Evolutionary conservation across 2,329 filamentous ascomycete genomes (phyloP), one percentile per base, ranked within the genome.

Genomic region (Hymenoscyphus albidus): DNA sequence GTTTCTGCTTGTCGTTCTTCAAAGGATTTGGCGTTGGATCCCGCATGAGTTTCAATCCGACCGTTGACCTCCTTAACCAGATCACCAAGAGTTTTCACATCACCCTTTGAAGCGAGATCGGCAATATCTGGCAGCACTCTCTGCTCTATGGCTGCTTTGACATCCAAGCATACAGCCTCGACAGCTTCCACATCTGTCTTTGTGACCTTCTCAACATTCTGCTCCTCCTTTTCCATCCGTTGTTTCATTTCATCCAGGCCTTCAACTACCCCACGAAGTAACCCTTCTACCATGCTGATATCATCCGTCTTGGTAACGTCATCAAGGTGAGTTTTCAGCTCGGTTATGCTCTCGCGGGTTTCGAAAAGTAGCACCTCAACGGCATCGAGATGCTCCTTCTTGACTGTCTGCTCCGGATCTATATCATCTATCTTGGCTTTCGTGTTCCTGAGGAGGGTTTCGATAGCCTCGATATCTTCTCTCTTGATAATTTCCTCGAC

Each of bases 391-490:
- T 89, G 85, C 40, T 88, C 85, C 71, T 87, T 88, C 63, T 83
- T 82, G 10, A 93, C 87, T 1, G 86, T 80, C 64, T 90, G 87
- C 40, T 93, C 89, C 3, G 87, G 84, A 60, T 93, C 85, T 59
- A 96, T 85, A 65, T 96, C 93, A 65, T 97, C 94, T 10, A 98
- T 80, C 58, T 91, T 91, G 5, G 89, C 87, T 75, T 97, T 97
- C 39, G 93, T 93, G 75, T 96, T 97, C 54, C 90, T 87, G 13
- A 98, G 82, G 59, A 98, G 87, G 0, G 90, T 96, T 76, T 97
- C 94, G 65, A 98, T 93, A 12, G 92, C 92, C 67, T 94, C 87
- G 0, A 93, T 91, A 71, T 98, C 93, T 69, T 97, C 92, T 74
- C 91, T 91, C 39, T 83, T 87, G 5, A 89, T 88, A 2, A 82